These are phyloP conservation scores for Litchi chinensis DNA, from an alignment of 345 rosid species.

Conservation along the genomic window DNA sequence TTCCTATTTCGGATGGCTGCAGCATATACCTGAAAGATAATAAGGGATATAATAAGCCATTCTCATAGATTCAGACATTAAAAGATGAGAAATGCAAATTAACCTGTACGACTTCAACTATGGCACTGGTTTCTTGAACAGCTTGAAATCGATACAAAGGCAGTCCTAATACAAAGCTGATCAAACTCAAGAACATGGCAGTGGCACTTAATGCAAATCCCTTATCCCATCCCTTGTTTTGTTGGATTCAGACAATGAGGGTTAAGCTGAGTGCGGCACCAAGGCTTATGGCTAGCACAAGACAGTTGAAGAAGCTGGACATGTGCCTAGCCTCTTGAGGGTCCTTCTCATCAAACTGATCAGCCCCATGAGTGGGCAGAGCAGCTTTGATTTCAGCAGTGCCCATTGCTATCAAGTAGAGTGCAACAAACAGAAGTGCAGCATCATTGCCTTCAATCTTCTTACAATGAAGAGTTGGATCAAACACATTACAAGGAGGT, in stretches of 20 bases:
- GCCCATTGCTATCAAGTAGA: constrained; percentile 59
- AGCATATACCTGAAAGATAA: constrained; percentile 43
- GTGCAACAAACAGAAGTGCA: constrained; percentile 40
- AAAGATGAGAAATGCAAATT: too few relatives aligned
- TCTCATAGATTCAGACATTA: too few relatives aligned
- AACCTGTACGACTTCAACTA: constrained; percentile 33
- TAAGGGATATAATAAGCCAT: too few relatives aligned
- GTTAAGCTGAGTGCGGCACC: constrained; percentile 53
- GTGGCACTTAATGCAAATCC: constrained; percentile 40
- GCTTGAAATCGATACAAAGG: constrained; percentile 48
- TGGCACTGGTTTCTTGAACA: constrained; percentile 41
- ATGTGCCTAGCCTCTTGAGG: constrained; percentile 43
- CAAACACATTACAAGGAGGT: constrained; percentile 44
- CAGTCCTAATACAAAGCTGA: constrained; percentile 38
- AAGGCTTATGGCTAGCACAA: constrained; percentile 38
- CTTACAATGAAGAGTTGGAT: constrained; percentile 39
- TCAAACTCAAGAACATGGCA: constrained; percentile 37
- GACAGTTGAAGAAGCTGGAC: constrained; percentile 60
- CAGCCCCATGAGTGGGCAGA: constrained; percentile 62
- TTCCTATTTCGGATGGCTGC: constrained; percentile 52
- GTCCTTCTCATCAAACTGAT: constrained; percentile 60
- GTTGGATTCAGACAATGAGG: constrained; percentile 55
- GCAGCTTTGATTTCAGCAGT: constrained; percentile 52
- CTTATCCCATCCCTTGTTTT: constrained; percentile 59
- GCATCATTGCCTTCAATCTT: constrained; percentile 37